These are phyloP conservation scores for Dalechampia spathulata DNA, from an alignment of 441 rosid species.

Conservation along the genomic window DNA sequence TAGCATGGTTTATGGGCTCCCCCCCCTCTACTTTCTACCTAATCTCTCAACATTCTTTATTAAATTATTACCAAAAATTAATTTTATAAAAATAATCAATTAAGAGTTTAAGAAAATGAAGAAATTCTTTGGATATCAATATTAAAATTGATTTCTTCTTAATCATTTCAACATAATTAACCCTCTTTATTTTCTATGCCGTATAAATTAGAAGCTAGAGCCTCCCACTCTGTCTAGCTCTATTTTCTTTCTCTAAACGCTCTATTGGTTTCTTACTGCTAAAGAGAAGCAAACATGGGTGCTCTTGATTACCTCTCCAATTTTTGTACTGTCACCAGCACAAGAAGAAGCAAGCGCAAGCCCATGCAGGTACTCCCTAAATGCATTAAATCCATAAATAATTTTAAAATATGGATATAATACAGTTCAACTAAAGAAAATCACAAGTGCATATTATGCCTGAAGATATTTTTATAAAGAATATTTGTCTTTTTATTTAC, in stretches of 20 bases:
- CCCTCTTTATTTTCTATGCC: background rate
- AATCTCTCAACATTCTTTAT: background rate
- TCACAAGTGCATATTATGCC: too few species aligned
- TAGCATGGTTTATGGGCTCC: slow-evolving; percentile 16
- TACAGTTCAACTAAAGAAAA: too few species aligned
- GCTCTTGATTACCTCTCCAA: slow-evolving; percentile 72
- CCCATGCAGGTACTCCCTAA: slow-evolving; percentile 64
- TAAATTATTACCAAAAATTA: background rate
- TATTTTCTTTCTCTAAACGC: slow-evolving; percentile 1
- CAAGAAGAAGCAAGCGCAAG: slow-evolving; percentile 57
- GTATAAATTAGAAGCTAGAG: background rate
- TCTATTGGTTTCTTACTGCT: slow-evolving; percentile 12
- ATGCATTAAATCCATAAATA: background rate
- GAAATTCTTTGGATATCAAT: too few species aligned
- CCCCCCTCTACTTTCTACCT: background rate
- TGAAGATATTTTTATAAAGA: too few species aligned
- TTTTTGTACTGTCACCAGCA: slow-evolving; percentile 65
- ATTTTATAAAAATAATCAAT: background rate
- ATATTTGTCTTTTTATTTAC: too few species aligned
- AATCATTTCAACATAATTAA: too few species aligned
- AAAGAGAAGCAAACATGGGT: slow-evolving; percentile 49
- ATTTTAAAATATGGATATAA: too few species aligned
- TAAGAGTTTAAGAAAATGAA: too few species aligned
- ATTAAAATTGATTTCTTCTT: slow-evolving; percentile 9
- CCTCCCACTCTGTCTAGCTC: background rate